Evolutionary conservation across 805 yeast genomes (phyloP), one percentile per base, ranked within the genome.

Genomic region (Zygotorulaspora chibaensis): DNA sequence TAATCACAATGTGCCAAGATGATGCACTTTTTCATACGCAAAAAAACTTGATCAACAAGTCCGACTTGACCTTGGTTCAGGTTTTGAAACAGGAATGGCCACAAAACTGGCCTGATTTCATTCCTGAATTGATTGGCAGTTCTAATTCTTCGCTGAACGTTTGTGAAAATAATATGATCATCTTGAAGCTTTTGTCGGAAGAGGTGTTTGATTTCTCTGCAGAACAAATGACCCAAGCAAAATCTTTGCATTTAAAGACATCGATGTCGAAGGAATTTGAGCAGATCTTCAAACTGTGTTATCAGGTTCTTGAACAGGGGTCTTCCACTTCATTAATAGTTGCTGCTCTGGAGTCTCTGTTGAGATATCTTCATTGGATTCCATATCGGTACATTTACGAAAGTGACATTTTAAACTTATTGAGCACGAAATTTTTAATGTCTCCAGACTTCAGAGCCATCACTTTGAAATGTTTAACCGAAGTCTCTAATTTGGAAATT

Each of bases 71-170:
- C 12, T 73, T 93, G 59, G 99, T 93, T 30, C 95, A 90, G 61
- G 83, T 93, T 42, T 79, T 93, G 61, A 93, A 93, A 62, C 98
- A 93, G 69, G 99, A 93, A 65, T 93, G 99, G 99, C 99, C 99
- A 28, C 87, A 83, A 57, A 86, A 90, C 65, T 93, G 99, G 99
- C 98, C 98, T 15, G 86, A 84, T 58, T 93, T 93, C 60, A 85
- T 93, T 41, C 96, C 96, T 13, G 99, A 93, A 65, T 79, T 93
- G 46, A 93, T 91, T 38, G 79, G 76, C 49, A 83, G 95, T 53
- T 83, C 95, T 38, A 79, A 87, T 52, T 80, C 91, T 11, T 83
- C 93, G 17, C 80, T 86, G 66, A 91, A 89, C 59, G 96, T 93
- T 42, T 93, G 99, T 71, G 99, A 93, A 68, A 93, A 93, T 71